Evolutionary conservation across 768 basidiomycete genomes (phyloP), one percentile per base, ranked within the genome.

Genomic region (Agrocybe praecox): DNA sequence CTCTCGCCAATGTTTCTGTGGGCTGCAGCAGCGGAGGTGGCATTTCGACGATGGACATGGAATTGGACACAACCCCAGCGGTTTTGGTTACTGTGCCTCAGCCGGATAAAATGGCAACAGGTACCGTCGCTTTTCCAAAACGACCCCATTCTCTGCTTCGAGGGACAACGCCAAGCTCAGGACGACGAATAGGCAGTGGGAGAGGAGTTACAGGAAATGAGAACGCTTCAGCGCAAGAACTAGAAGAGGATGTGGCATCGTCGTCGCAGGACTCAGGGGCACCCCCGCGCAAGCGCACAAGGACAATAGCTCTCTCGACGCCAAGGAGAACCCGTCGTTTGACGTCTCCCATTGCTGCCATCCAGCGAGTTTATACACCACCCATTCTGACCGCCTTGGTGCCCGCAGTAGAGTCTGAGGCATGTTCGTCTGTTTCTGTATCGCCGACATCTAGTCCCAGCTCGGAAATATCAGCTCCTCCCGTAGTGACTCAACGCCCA

Each of bases 141-240:
- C 52, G 64, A 19, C 60, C 60, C 15, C 64, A 65, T 51, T 60
- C 64, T 1, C 50, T 62, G 21, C 59, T 65, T n/a, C 61, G 61
- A 6, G 52, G 52, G 11, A 45, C 59, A 12, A 21, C 50, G n/a
- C 11, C 21, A 21, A 26, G 46, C 11, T 33, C 33, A 42, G 40
- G 40, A 14, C n/a, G n/a, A 21, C 34, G n/a, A 51, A 43, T 10
- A 36, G 17, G 10, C 17, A 18, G 15, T 24, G 36, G 24, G 6
- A 42, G 52, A 40, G 34, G 21, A 18, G n/a, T 15, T 33, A 18
- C 18, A 24, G 22, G 29, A 26, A 21, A 11, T 19, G 22, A 24
- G 15, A 10, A 10, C 21, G 36, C 42, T 10, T 18, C 17, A n/a
- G 17, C 12, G 22, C 22, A 40, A 43, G 22, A 14, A 8, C 14